Conservation (phyloP, 1,284 basidiomycete genomes). For the Rhodotorula mucilaginosa region DNA sequence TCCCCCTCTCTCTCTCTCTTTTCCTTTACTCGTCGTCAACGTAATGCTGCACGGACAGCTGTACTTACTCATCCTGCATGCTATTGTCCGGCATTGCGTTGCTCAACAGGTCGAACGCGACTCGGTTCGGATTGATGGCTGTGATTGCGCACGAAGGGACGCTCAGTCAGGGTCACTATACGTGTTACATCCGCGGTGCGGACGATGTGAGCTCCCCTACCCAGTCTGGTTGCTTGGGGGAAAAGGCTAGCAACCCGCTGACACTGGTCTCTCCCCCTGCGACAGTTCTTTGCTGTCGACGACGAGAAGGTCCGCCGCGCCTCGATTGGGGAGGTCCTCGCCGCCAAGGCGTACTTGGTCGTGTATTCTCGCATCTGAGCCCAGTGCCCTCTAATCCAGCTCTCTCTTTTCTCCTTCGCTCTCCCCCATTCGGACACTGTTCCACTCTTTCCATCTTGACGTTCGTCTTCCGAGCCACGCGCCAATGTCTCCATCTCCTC, state of each 20-base stretch:
- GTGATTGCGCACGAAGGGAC: slow-evolving; percentile 94
- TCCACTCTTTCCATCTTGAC: no score
- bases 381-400: neutral
- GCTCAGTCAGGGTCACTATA: slow-evolving; percentile 93
- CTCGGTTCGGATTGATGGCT: slow-evolving; percentile 80
- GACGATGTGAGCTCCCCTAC: slow-evolving; percentile 14
- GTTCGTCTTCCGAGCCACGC: no score
- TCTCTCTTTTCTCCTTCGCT: neutral
- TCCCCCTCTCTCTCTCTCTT: slow-evolving; percentile 44
- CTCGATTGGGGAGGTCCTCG: slow-evolving; percentile 28
- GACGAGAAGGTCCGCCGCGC: slow-evolving; percentile 39
- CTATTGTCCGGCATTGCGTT: no score
- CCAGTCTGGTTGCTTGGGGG: no score
- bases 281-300: slow-evolving; percentile 37
- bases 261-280: neutral
- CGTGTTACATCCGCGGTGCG: slow-evolving; percentile 59
- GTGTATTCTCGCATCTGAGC: slow-evolving; percentile 28
- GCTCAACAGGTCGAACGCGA: neutral
- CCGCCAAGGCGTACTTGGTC: slow-evolving; percentile 36
- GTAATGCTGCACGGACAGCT: neutral
- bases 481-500: no score
- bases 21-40: slow-evolving; percentile 49
- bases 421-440: neutral
- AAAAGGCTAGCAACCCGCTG: neutral
- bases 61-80: neutral